phyloP scores from a whole-genome alignment of 225 moss, liverwort and hornwort genomes.

The Pseudisothecium myosuroides region DNA sequence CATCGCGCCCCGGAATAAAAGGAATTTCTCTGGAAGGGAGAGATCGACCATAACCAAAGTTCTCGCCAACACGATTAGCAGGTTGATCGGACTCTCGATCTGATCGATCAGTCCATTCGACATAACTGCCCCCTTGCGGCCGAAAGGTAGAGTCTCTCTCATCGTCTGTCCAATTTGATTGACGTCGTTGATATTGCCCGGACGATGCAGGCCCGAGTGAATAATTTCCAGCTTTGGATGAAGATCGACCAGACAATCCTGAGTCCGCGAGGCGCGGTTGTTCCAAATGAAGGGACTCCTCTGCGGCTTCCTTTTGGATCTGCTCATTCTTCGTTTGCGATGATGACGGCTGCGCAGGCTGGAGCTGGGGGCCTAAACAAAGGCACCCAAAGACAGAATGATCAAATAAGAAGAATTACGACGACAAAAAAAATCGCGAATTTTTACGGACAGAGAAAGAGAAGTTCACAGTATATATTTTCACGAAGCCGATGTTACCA shows the following conservation, averaged over 20 bases:
- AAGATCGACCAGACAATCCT: constrained; percentile 10
- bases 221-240: constrained; percentile 34
- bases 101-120: constrained; percentile 62
- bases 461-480: not conserved
- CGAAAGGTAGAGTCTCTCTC: constrained; percentile 85
- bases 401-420: not conserved
- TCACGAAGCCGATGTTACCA: not conserved
- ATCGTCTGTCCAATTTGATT: constrained; percentile 98
- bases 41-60: constrained; percentile 57
- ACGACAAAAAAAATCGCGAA: not conserved
- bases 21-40: constrained; percentile 46
- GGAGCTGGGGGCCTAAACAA: constrained; percentile 55
- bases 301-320: constrained; percentile 10
- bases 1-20: constrained; percentile 40
- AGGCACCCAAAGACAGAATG: not conserved
- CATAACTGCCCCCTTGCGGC: constrained; percentile 53
- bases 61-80: constrained; percentile 48
- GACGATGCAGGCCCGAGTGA: constrained; percentile 36
- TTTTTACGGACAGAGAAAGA: not conserved
- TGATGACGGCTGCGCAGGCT: constrained; percentile 69
- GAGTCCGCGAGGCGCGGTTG: constrained; percentile 25
- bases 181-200: constrained; percentile 46
- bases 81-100: constrained; percentile 63
- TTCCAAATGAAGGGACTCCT: constrained; percentile 31
- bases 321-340: constrained; percentile 46